Evolutionary conservation across 345 rosid genomes (phyloP).

Genomic region (Sonneratia caseolaris): DNA sequence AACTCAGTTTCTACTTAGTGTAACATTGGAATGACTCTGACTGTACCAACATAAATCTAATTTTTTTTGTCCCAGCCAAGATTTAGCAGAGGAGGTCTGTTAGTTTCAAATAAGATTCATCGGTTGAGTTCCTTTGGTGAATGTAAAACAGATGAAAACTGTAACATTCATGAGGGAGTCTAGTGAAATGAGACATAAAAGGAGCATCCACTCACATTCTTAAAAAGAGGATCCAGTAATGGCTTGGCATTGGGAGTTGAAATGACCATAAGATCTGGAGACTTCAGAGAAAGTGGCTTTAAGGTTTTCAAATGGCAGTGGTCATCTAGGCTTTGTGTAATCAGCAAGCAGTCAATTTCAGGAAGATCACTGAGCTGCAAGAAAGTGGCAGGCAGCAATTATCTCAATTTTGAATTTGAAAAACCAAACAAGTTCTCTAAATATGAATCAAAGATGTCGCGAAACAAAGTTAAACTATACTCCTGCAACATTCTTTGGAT

Average conservation of each 20-base stretch:
- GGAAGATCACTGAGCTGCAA: slow-evolving; percentile 85
- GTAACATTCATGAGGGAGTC: neutral
- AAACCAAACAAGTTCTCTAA: neutral
- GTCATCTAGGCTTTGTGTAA: slow-evolving; percentile 93
- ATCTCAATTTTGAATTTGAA: neutral
- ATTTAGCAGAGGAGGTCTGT: neutral
- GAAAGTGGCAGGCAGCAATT: neutral
- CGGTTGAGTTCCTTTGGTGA: neutral
- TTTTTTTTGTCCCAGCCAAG: neutral
- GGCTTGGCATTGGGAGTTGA: slow-evolving; percentile 89
- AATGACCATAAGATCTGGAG: slow-evolving; percentile 50
- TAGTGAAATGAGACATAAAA: neutral
- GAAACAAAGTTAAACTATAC: neutral
- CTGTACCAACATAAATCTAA: neutral
- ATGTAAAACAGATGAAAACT: neutral
- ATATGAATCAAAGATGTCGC: neutral
- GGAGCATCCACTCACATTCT: slow-evolving; percentile 36
- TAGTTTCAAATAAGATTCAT: neutral
- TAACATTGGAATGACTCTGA: too few species aligned
- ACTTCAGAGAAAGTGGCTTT: slow-evolving; percentile 53
- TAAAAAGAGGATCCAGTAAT: slow-evolving; percentile 72
- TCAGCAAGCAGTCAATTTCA: slow-evolving; percentile 63
- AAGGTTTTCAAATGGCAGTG: slow-evolving; percentile 86
- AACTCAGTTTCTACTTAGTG: neutral
- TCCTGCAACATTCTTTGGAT: neutral